These are phyloP conservation scores for Apiospora kogelbergensis DNA, from an alignment of 2,329 filamentous ascomycete species.

Conservation along the genomic window DNA sequence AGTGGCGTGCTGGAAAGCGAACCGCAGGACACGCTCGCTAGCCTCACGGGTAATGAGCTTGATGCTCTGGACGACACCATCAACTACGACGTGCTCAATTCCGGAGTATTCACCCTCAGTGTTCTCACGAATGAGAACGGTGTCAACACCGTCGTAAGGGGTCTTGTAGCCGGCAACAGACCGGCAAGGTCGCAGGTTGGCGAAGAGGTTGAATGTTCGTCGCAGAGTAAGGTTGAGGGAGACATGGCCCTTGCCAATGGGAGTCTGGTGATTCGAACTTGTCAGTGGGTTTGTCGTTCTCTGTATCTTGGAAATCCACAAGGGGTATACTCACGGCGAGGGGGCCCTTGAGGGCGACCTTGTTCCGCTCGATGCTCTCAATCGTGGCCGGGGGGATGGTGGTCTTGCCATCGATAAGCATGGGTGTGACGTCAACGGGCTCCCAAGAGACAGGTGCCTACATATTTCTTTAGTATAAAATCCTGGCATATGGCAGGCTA, in stretches of 20 bases:
- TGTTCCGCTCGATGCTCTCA: slow-evolving; percentile 90
- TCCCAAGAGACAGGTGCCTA: slow-evolving; percentile 95
- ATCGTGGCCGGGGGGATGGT: slow-evolving; percentile 92
- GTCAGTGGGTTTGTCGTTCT: neutral
- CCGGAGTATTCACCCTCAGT: slow-evolving; percentile 99
- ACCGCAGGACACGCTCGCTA: slow-evolving; percentile 92
- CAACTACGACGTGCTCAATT: slow-evolving; percentile 97
- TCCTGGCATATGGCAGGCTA: slow-evolving; percentile 3
- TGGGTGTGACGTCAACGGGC: slow-evolving; percentile 91
- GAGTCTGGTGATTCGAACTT: slow-evolving; percentile 58
- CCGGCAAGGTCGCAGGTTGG: slow-evolving; percentile 96
- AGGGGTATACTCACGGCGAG: slow-evolving; percentile 68
- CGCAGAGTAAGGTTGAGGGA: slow-evolving; percentile 98
- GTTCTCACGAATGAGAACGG: slow-evolving; percentile 98
- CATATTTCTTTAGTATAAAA: slow-evolving; percentile 12
- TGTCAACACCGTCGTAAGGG: slow-evolving; percentile 95
- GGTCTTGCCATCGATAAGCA: slow-evolving; percentile 91
- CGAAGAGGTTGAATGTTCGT: slow-evolving; percentile 99
- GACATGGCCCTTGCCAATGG: slow-evolving; percentile 97
- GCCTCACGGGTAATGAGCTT: slow-evolving; percentile 98
- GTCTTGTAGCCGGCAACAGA: slow-evolving; percentile 98
- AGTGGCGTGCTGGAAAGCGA: slow-evolving; percentile 97
- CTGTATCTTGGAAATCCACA: neutral
- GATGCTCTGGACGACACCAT: slow-evolving; percentile 98
- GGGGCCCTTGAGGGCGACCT: slow-evolving; percentile 96